Conservation (phyloP, 2,329 filamentous ascomycete species). For the Cytospora paraplurivora region DNA sequence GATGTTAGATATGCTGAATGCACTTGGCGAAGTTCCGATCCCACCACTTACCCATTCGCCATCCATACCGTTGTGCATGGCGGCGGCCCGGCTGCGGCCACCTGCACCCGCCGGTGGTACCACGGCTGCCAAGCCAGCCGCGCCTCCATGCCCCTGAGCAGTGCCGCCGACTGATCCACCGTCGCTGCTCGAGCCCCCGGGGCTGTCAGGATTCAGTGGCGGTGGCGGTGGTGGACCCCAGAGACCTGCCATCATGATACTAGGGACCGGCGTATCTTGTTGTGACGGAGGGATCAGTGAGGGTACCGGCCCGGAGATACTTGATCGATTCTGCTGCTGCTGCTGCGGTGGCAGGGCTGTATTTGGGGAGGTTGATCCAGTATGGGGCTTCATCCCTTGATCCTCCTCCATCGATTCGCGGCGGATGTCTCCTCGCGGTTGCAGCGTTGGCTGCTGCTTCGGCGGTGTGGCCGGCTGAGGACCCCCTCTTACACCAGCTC, state of each 20-base stretch:
- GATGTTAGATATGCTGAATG: background rate
- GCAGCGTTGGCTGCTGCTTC: constrained; percentile 12
- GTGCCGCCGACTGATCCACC: constrained; percentile 38
- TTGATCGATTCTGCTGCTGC: constrained; percentile 28
- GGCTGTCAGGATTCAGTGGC: constrained; percentile 44
- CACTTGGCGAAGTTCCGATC: background rate
- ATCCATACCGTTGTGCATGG: background rate
- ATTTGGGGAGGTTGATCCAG: constrained; percentile 3
- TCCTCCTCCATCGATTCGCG: constrained; percentile 12
- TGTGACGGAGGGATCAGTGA: constrained; percentile 5
- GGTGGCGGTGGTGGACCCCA: constrained; percentile 47
- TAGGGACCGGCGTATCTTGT: constrained; percentile 23
- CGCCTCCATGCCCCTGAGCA: constrained; percentile 17
- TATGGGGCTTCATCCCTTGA: background rate
- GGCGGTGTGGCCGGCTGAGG: background rate
- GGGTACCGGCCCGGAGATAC: constrained; percentile 22
- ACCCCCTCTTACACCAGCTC: background rate
- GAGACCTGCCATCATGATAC: constrained; percentile 49
- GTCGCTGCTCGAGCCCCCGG: constrained; percentile 46
- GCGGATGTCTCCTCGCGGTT: background rate
- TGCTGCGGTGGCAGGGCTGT: constrained; percentile 10
- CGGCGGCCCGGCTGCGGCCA: background rate
- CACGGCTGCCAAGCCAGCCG: constrained; percentile 2
- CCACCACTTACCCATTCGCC: constrained; percentile 23
- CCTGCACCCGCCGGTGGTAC: constrained; percentile 5